Conservation (phyloP, 805 yeast species). For the Candida fluviatilis region DNA sequence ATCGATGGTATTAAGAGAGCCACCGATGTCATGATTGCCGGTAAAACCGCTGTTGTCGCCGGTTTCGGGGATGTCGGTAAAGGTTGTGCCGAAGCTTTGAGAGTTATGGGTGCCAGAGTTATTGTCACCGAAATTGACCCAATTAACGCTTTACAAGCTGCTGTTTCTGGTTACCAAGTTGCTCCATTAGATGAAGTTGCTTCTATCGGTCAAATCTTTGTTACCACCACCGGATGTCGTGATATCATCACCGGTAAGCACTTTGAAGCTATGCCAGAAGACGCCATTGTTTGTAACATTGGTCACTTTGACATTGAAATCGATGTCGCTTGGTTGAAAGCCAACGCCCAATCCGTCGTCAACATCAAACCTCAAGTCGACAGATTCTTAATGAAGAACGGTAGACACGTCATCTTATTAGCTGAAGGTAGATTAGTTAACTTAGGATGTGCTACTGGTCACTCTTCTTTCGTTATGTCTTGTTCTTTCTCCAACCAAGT, state of each 20-base stretch:
- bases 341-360: constrained; percentile 86
- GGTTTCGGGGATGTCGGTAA: constrained; percentile 99
- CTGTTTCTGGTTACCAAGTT: constrained; percentile 98
- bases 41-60: constrained; percentile 97
- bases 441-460: constrained; percentile 99
- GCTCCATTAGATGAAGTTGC: constrained; percentile 94
- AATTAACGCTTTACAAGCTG: constrained; percentile 98
- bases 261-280: constrained; percentile 94
- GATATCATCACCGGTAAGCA: constrained; percentile 90
- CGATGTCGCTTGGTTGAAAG: constrained; percentile 98
- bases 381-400: constrained; percentile 85
- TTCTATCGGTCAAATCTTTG: constrained; percentile 90
- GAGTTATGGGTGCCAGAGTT: constrained; percentile 99
- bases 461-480: constrained; percentile 98
- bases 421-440: constrained; percentile 99
- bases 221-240: constrained; percentile 99
- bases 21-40: constrained; percentile 99
- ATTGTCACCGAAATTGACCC: constrained; percentile 97
- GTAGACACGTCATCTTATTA: constrained; percentile 90
- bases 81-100: constrained; percentile 99
- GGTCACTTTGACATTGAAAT: constrained; percentile 99
- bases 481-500: constrained; percentile 99
- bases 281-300: constrained; percentile 98
- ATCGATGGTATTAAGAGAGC: constrained; percentile 99
- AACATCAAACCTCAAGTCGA: constrained; percentile 99